A percentile compares a stretch with the other conserved stretches of the same genome.
phyloP scores from a whole-genome alignment of 1,139 yeast genomes.

The Protomyces gravidus region DNA sequence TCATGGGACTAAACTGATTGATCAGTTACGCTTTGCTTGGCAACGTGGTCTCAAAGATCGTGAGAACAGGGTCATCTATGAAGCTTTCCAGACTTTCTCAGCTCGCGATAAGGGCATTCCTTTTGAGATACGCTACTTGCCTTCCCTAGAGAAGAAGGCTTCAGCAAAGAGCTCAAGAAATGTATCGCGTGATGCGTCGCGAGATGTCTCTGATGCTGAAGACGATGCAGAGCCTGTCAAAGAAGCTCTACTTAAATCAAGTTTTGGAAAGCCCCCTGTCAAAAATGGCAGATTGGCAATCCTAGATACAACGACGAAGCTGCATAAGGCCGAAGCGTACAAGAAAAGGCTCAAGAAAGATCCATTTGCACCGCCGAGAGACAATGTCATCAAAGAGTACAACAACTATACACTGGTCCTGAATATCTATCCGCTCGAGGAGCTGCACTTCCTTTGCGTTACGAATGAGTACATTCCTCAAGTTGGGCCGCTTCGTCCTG shows the following conservation, averaged over 20 bases:
- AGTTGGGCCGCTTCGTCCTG: slow-evolving; percentile 8
- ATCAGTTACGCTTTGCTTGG: background rate
- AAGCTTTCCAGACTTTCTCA: background rate
- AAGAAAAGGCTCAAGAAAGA: background rate
- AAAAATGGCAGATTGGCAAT: background rate
- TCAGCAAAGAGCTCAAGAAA: slow-evolving; percentile 4
- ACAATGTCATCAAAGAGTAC: slow-evolving; percentile 17
- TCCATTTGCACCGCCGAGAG: slow-evolving; percentile 24
- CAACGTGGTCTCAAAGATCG: background rate
- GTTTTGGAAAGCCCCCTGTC: no score
- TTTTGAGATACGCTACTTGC: slow-evolving; percentile 17
- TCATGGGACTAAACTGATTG: background rate
- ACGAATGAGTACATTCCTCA: slow-evolving; percentile 22
- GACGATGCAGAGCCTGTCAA: background rate
- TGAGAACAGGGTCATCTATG: background rate
- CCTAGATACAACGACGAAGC: background rate
- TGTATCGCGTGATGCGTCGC: slow-evolving; percentile 14
- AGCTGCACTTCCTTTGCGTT: slow-evolving; percentile 16
- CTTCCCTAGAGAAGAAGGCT: slow-evolving; percentile 19
- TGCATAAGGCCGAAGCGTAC: background rate
- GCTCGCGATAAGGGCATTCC: background rate
- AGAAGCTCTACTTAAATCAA: background rate
- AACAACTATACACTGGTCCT: slow-evolving; percentile 14
- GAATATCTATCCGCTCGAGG: slow-evolving; percentile 21
- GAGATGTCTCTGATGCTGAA: slow-evolving; percentile 2